Percentiles rank a stretch among this genome's conserved stretches.
Conservation (phyloP, 768 basidiomycete genomes). For the Favolaschia claudopus region DNA sequence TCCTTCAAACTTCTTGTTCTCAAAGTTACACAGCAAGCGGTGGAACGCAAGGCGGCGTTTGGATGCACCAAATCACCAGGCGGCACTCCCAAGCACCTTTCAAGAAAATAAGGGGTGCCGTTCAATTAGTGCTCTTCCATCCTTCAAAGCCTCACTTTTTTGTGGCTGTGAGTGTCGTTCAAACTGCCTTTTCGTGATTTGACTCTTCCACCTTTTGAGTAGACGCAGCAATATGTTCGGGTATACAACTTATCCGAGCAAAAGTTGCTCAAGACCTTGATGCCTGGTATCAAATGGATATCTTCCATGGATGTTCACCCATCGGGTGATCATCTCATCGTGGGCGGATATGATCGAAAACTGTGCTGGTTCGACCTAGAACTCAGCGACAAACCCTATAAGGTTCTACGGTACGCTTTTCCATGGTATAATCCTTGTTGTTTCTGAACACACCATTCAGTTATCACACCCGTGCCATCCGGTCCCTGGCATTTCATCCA, state of each 20-base stretch:
- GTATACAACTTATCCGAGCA: slow-evolving; percentile 96
- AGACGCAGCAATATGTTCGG: slow-evolving; percentile 97
- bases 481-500: slow-evolving; percentile 92
- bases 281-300: slow-evolving; percentile 97
- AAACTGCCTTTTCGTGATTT: slow-evolving; percentile 17
- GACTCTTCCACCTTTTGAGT: slow-evolving; percentile 20
- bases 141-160: slow-evolving; percentile 96
- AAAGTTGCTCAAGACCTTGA: slow-evolving; percentile 90
- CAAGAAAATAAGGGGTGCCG: slow-evolving; percentile 90
- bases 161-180: slow-evolving; percentile 77
- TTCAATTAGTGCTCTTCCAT: slow-evolving; percentile 95
- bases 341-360: slow-evolving; percentile 97
- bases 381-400: slow-evolving; percentile 95
- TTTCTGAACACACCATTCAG: slow-evolving; percentile 46
- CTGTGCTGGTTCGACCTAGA: slow-evolving; percentile 99
- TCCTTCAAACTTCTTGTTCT: slow-evolving; percentile 10
- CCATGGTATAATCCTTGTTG: background rate
- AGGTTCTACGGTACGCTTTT: slow-evolving; percentile 80
- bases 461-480: slow-evolving; percentile 93
- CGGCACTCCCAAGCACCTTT: slow-evolving; percentile 98
- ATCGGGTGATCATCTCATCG: slow-evolving; percentile 93
- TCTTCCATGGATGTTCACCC: slow-evolving; percentile 97
- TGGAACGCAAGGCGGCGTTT: slow-evolving; percentile 82
- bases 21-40: slow-evolving; percentile 54
- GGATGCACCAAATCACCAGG: slow-evolving; percentile 94